These are phyloP conservation scores for Echinosphaeria canescens DNA, from an alignment of 2,329 filamentous ascomycete genomes.

Conservation along the genomic window DNA sequence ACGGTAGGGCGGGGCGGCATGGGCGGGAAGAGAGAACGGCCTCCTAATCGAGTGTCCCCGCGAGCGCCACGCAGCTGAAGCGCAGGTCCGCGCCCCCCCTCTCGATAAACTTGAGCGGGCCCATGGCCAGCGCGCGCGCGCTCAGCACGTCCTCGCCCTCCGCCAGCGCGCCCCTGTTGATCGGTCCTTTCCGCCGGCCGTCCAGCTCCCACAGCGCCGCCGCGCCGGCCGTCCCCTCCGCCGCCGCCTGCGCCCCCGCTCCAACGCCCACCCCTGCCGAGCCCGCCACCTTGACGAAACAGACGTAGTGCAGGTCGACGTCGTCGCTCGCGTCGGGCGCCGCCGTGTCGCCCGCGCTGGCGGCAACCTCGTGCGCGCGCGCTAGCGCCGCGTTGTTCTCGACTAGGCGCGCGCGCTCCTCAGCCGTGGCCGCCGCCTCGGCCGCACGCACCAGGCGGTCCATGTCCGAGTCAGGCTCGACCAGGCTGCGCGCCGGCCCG, in stretches of 20 bases:
- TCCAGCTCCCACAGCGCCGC: slow-evolving; percentile 41
- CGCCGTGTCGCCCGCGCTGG: slow-evolving; percentile 52
- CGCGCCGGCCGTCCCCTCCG: slow-evolving; percentile 37
- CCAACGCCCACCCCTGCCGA: slow-evolving; percentile 35
- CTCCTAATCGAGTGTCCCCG: slow-evolving; percentile 23
- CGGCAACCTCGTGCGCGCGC: slow-evolving; percentile 56
- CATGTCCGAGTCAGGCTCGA: slow-evolving; percentile 35
- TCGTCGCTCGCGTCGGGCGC: slow-evolving; percentile 61
- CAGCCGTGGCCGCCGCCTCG: slow-evolving; percentile 41
- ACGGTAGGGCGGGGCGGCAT: no score
- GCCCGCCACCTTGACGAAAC: slow-evolving; percentile 78
- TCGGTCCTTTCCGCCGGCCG: slow-evolving; percentile 32
- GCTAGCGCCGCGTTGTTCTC: slow-evolving; percentile 62
- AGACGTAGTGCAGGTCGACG: slow-evolving; percentile 90
- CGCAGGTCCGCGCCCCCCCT: slow-evolving; percentile 31
- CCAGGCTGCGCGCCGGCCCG: slow-evolving; percentile 41
- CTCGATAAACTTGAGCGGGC: slow-evolving; percentile 34
- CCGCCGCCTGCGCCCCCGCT: no score
- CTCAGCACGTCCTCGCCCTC: slow-evolving; percentile 52
- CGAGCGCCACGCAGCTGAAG: slow-evolving; percentile 35
- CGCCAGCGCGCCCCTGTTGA: slow-evolving; percentile 29
- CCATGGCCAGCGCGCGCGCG: slow-evolving; percentile 50
- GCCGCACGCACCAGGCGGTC: slow-evolving; percentile 45
- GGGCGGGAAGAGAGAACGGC: no score
- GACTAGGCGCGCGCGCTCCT: slow-evolving; percentile 47